Base-by-base conservation (phyloP, 2,329 filamentous ascomycete genomes). In the Biscogniauxia mediterranea region DNA sequence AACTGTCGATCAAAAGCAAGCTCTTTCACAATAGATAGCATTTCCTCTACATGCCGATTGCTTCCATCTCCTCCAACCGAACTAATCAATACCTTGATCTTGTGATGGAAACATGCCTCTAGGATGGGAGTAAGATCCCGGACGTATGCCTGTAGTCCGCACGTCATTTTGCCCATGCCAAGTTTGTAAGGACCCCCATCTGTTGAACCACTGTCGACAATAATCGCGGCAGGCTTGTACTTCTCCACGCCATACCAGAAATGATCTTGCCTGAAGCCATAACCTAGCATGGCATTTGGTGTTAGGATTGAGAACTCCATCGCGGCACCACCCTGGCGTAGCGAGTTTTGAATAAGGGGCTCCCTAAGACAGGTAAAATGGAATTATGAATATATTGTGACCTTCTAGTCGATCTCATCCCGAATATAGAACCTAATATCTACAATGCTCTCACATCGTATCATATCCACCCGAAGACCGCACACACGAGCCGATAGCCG, bases 11-110 rank as follows among this genome's bases (percentile, higher is more conserved):
- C 65, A 5, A 67, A 38, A 2, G 72, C 66, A 49, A 77, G 73
- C 17, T 77, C 74, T 2, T 64, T 55, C 11, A 80, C 70, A 46
- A 80, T 76, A 1, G 72, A 71, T 0, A 77, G 50, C 66, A 79
- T 75, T 52, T 75, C 73, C 13, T 73, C 65, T 1, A 81, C 78
- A 64, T 80, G 78, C 2, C 62, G 69, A 56, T 77, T 73, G 26
- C 70, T 74, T 2, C 77, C 77, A 67, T 79, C 78, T 1, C 79
- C 79, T 2, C 79, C 78, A 1, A 70, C 77, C 1, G 78, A 80
- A 1, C 73, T 68, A 3, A 79, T 75, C 38, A 61, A 46, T 17
- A 70, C 60, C 55, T 70, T 70, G 59, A 69, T 61, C 54, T 66
- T 68, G 52, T 67, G 55, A 19, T 69, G 64, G 23, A 64, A 61